Base-by-base conservation (phyloP, 768 basidiomycete species). In the Rhodotorula taiwanensis region DNA sequence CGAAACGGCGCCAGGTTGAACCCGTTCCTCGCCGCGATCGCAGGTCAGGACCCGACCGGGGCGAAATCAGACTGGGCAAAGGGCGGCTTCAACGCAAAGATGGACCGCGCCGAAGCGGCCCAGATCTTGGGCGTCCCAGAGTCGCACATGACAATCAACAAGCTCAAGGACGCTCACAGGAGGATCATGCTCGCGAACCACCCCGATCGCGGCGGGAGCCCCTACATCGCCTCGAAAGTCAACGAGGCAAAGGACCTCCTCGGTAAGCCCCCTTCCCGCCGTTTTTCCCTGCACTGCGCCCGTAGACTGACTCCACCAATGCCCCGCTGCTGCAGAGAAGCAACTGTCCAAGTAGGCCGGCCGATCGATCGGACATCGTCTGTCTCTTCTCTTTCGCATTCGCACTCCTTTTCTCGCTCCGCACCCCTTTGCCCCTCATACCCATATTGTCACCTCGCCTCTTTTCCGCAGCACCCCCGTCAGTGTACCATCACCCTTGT, bases 151-250 rank as follows among this genome's bases (percentile, higher is more conserved):
- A 78, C 94, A n/a, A 82, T 83, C n/a, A 82, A 74, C 56, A 84
- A 80, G 75, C 75, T 97, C 61, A 97, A 97, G 78, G 94, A 97
- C 71, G 92, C 95, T 0, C 95, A 99, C 77, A 84, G 94, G 58
- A 83, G 87, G 42, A 88, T 99, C 70, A 99, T 99, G 95, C 82
- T 98, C 54, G 88, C 91, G 68, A 99, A 99, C 77, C 95, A 99
- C 78, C 95, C 95, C 16, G 95, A 99, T 79, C 82, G 95, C 65
- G 95, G 95, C 39, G 95, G 95, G 34, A 89, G 92, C n/a, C 95
- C 95, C 11, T 99, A 97, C 77, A 79, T 98, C 53, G 93, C 95
- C 18, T 92, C 90, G 73, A 98, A 99, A 81, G 94, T 98, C 66
- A 99, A 99, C 76, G 95, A 99, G 74, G 95, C 94, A 0, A 97